Conservation (phyloP, 2,329 filamentous ascomycete genomes). For the Tolypocladium nubicola region DNA sequence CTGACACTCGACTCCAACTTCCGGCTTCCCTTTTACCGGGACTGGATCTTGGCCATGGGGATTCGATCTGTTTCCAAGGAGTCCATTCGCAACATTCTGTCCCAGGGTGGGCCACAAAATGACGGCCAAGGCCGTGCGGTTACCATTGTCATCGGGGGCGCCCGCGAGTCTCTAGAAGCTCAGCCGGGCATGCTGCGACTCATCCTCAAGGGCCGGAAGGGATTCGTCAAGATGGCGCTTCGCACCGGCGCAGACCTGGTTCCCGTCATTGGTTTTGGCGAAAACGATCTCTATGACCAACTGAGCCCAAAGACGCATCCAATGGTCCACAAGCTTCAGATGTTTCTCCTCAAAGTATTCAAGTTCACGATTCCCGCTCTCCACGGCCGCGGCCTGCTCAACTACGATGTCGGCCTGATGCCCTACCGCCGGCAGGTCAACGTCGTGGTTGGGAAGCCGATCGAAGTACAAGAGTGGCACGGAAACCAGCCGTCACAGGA, state of each 20-base stretch:
- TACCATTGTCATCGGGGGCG: slow-evolving; percentile 90
- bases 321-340: slow-evolving; percentile 67
- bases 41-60: slow-evolving; percentile 86
- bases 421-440: slow-evolving; percentile 83
- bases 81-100: slow-evolving; percentile 81
- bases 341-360: slow-evolving; percentile 72
- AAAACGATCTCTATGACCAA: slow-evolving; percentile 94
- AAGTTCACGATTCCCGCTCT: slow-evolving; percentile 90
- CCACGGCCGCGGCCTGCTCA: slow-evolving; percentile 86
- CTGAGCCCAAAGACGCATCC: slow-evolving; percentile 68
- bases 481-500: slow-evolving; percentile 52
- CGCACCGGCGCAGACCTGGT: slow-evolving; percentile 89
- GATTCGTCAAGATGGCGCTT: slow-evolving; percentile 89
- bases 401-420: slow-evolving; percentile 95
- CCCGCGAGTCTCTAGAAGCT: slow-evolving; percentile 83
- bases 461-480: slow-evolving; percentile 52
- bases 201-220: slow-evolving; percentile 74
- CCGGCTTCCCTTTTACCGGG: slow-evolving; percentile 82
- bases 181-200: slow-evolving; percentile 67
- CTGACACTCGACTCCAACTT: slow-evolving; percentile 96
- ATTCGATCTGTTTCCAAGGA: slow-evolving; percentile 83
- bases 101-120: slow-evolving; percentile 62
- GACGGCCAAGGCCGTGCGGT: slow-evolving; percentile 92
- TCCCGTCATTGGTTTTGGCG: slow-evolving; percentile 83
- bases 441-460: slow-evolving; percentile 77